A percentile compares a stretch with the other conserved stretches of the same genome.
These are phyloP conservation scores for Cryptococcus sp. DNA, from an alignment of 1,284 basidiomycete genomes.

Conservation along the genomic window DNA sequence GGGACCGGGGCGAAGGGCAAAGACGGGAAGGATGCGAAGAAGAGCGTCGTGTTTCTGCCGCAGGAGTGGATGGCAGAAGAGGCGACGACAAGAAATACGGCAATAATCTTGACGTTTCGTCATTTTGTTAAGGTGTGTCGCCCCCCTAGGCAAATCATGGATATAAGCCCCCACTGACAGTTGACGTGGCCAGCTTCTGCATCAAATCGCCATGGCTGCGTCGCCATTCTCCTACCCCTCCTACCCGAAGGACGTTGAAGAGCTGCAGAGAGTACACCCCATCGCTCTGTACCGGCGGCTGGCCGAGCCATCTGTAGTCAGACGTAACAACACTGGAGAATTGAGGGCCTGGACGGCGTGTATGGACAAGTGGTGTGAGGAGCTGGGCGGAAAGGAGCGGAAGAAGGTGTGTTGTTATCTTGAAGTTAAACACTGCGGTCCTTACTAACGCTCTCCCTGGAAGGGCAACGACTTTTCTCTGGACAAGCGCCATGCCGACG, in stretches of 20 bases:
- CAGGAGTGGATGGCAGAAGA: conserved; percentile 45
- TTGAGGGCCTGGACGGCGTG: conserved; percentile 44
- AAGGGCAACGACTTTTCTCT: conserved; percentile 46
- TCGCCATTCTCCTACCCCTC: conserved; percentile 47
- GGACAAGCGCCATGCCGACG: conserved; percentile 32
- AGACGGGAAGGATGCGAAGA: conserved; percentile 15
- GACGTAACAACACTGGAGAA: conserved; percentile 18
- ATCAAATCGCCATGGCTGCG: conserved; percentile 40
- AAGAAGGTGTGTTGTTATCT: conserved; percentile 29
- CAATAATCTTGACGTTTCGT: conserved; percentile 47
- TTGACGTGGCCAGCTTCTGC: conserved; percentile 34
- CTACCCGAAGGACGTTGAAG: conserved; percentile 42
- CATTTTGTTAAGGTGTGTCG: conserved; percentile 49
- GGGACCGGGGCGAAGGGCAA: conserved; percentile 5
- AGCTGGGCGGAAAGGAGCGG: conserved; percentile 48
- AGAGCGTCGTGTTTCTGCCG: conserved; percentile 36
- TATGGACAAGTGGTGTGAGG: conserved; percentile 51
- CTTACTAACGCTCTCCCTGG: not conserved
- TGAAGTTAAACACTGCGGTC: not conserved
- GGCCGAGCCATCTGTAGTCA: conserved; percentile 38
- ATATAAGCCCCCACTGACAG: not conserved
- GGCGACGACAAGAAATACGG: conserved; percentile 44
- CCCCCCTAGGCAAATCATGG: not conserved
- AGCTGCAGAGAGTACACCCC: conserved; percentile 44
- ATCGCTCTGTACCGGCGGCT: conserved; percentile 47